Evolutionary conservation across 257 asterid genomes (phyloP).

Genomic region (Fraxinus anomala): DNA sequence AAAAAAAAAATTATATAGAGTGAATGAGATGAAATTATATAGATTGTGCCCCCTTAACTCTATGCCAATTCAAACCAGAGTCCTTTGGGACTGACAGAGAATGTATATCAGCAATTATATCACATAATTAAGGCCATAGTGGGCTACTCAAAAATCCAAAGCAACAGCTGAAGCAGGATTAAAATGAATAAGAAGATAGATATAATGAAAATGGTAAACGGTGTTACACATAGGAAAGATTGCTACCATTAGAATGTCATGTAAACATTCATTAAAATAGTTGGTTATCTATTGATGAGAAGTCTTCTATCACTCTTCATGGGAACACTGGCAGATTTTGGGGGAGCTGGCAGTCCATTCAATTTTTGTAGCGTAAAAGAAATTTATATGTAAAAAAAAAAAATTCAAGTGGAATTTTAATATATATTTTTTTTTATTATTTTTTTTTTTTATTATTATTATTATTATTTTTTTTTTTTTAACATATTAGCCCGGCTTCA

Average conservation of each 20-base stretch:
- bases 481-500: too few species aligned
- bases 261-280: background rate
- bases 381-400: too few species aligned
- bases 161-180: background rate
- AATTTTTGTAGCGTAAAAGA: too few species aligned
- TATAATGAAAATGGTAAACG: background rate
- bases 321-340: too few species aligned
- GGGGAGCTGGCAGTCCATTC: too few species aligned
- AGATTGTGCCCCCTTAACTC: background rate
- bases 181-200: background rate
- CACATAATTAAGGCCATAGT: background rate
- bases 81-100: too few species aligned
- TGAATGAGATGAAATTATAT: background rate
- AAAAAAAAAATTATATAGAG: background rate
- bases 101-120: background rate
- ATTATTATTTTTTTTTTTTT: too few species aligned
- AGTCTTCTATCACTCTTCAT: too few species aligned
- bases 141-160: background rate
- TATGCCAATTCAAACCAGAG: too few species aligned
- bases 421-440: too few species aligned
- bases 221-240: background rate
- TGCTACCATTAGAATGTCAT: background rate
- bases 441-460: too few species aligned
- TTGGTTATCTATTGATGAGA: background rate
- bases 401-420: too few species aligned